Base-by-base conservation (phyloP, 345 rosid genomes). In the Lagerstroemia speciosa region DNA sequence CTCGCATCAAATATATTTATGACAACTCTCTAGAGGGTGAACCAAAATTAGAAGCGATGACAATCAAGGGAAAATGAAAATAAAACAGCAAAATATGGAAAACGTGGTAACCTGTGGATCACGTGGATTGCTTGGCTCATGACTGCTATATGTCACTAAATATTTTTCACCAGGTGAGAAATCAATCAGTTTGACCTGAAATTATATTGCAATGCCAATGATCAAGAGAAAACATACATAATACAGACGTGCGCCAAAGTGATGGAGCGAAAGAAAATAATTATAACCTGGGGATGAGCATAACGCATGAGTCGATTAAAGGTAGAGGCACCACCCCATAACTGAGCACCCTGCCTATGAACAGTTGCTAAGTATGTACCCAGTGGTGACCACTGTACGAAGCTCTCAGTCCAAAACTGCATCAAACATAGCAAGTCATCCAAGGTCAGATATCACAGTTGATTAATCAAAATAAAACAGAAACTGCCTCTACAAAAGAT, bases 331-430 rank as follows among this genome's bases (percentile, higher is more conserved):
- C 99, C 98, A 37, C 99, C 99, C 98, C 99, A 91, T 73, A 94
- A 89, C 62, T 93, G 97, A 76, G 91, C 93, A 43, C 99, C 99
- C 73, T 87, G 97, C 79, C 87, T 81, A 81, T 94, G 97, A 73
- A 91, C 86, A 69, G 98, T 94, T 29, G 96, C 99, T 70, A 91
- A 75, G 79, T 94, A 94, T 36, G 97, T 91, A 62, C 99, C 99
- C 27, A 89, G 81, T 27, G 97, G 93, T 55, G 99, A 94, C 99
- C 98, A 89, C 81, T 89, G 96, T 74, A 94, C 97, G 80, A 74
- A 94, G 70, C 96, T 85, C 67, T 91, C 96, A 0, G 98, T 91
- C 98, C 96, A 91, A 73, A 82, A 88, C 99, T 94, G 88, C 43
- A 61, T 52, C 65, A 8, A 17, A 71, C 33, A 73, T 32, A 33